Percentiles rank a stretch among this genome's conserved stretches.
These are phyloP conservation scores for Diatrype stigma DNA, from an alignment of 2,329 filamentous ascomycete species.

Conservation along the genomic window DNA sequence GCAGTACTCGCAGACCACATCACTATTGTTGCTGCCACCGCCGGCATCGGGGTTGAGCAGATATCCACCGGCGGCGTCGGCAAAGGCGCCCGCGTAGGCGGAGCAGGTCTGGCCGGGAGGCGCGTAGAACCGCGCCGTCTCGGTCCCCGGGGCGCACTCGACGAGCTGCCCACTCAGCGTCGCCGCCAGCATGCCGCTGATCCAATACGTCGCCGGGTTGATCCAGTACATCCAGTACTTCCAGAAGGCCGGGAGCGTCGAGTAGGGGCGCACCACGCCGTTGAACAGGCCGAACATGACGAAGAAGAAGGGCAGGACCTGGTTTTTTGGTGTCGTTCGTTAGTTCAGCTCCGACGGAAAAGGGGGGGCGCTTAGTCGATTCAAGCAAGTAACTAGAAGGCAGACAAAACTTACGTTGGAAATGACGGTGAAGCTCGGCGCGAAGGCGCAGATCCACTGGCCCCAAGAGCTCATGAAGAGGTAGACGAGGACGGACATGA, in stretches of 20 bases:
- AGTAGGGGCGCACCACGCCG: conserved; percentile 68
- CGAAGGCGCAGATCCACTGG: conserved; percentile 81
- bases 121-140: conserved; percentile 47
- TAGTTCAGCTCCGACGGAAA: too few species aligned
- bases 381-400: not conserved
- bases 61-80: conserved; percentile 51
- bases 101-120: conserved; percentile 61
- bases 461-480: conserved; percentile 73
- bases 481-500: conserved; percentile 76
- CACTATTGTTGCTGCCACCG: too few species aligned
- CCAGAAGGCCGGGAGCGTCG: conserved; percentile 65
- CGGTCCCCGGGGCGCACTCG: conserved; percentile 36
- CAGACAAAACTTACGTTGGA: conserved; percentile 54
- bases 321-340: not conserved
- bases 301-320: conserved; percentile 74
- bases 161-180: conserved; percentile 51
- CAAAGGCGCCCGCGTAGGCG: conserved; percentile 60
- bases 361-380: too few species aligned
- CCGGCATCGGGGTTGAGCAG: conserved; percentile 58
- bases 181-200: conserved; percentile 64
- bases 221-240: conserved; percentile 67
- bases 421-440: conserved; percentile 74
- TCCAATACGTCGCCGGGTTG: conserved; percentile 68
- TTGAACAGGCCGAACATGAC: conserved; percentile 74
- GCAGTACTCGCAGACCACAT: conserved; percentile 72